phyloP scores from a whole-genome alignment of 2,329 filamentous ascomycete species.

The Cercospora sp. region DNA sequence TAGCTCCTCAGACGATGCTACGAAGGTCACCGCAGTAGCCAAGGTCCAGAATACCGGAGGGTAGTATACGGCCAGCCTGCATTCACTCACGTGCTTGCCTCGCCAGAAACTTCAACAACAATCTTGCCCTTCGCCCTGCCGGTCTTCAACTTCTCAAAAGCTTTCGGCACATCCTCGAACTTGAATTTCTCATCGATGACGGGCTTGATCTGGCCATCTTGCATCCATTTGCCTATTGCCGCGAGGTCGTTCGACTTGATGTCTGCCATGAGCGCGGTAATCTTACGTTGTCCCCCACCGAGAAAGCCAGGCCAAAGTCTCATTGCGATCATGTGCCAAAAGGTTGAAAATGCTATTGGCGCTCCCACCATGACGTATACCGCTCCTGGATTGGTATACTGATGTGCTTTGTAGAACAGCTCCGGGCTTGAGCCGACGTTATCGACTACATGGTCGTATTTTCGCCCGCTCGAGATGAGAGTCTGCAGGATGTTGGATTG shows the following conservation, averaged over 20 bases:
- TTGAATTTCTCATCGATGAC: constrained; percentile 58
- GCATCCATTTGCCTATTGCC: constrained; percentile 56
- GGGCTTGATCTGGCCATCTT: constrained; percentile 57
- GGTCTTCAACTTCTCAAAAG: constrained; percentile 59
- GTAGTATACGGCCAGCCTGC: neutral
- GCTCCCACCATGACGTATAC: constrained; percentile 45
- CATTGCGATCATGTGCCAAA: constrained; percentile 34
- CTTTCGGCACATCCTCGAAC: constrained; percentile 58
- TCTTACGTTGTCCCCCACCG: constrained; percentile 53
- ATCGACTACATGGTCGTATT: constrained; percentile 57
- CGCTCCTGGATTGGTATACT: constrained; percentile 53
- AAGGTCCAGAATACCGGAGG: neutral
- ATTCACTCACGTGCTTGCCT: neutral
- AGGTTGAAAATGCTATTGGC: constrained; percentile 12
- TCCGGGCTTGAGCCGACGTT: constrained; percentile 55
- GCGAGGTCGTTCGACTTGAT: constrained; percentile 48
- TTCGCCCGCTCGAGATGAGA: constrained; percentile 49
- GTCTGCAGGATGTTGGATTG: constrained; percentile 49
- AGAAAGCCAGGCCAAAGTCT: constrained; percentile 49
- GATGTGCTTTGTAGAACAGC: constrained; percentile 55
- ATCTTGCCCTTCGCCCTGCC: constrained; percentile 61
- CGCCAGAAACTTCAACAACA: constrained; percentile 42
- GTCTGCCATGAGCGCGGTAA: constrained; percentile 41
- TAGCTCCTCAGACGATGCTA: neutral
- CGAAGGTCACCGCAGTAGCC: neutral